Conservation (phyloP, 306 rosid genomes). For the Benincasa hispida region DNA sequence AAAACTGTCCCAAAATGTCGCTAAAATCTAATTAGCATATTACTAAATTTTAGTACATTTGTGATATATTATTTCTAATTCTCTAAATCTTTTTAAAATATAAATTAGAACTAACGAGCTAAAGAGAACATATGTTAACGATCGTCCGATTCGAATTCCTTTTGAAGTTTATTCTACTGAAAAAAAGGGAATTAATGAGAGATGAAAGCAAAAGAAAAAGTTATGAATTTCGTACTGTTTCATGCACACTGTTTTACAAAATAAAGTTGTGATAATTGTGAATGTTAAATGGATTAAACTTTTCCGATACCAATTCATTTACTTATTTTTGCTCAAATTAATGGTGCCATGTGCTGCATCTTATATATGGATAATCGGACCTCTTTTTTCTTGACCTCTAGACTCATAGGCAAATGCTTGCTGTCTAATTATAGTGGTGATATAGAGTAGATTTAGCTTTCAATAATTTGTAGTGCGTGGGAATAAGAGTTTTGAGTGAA, state of each 20-base stretch:
- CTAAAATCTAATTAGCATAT: no score
- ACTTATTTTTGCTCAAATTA: no score
- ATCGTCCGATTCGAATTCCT: no score
- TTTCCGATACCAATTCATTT: no score
- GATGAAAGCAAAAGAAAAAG: not conserved
- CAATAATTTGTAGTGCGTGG: not conserved
- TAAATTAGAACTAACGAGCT: no score
- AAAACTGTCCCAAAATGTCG: no score
- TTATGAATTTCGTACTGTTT: not conserved
- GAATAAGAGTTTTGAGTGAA: not conserved
- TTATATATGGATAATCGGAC: not conserved
- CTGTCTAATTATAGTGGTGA: not conserved
- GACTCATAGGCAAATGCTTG: not conserved
- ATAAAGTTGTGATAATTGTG: not conserved
- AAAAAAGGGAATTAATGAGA: not conserved
- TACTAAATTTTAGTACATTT: no score
- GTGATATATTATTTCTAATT: no score
- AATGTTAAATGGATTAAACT: not conserved
- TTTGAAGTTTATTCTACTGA: no score
- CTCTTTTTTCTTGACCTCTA: not conserved
- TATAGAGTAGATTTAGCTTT: not conserved
- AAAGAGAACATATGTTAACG: no score
- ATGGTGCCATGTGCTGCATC: not conserved
- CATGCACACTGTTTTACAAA: not conserved
- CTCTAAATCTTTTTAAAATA: no score